These are phyloP conservation scores for Exophiala sp. DNA, from an alignment of 2,329 filamentous ascomycete genomes.

Conservation along the genomic window DNA sequence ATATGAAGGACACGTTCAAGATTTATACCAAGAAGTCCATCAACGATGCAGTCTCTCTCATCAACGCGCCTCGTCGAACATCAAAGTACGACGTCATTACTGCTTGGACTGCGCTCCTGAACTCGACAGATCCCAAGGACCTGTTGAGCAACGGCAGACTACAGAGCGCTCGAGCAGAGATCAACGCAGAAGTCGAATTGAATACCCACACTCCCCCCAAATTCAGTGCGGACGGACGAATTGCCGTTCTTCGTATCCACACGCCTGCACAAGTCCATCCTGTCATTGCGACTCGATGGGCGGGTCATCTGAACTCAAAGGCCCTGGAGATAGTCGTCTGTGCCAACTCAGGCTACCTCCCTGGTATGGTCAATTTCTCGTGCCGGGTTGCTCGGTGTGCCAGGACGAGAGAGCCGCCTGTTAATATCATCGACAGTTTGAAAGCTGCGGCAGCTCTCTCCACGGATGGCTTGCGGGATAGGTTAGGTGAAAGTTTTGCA, in stretches of 20 bases:
- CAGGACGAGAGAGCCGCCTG: slow-evolving; percentile 46
- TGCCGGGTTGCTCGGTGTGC: slow-evolving; percentile 57
- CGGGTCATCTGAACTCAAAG: slow-evolving; percentile 53
- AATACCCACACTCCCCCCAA: slow-evolving; percentile 58
- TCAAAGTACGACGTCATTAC: slow-evolving; percentile 54
- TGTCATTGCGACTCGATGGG: slow-evolving; percentile 62
- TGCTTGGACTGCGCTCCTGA: slow-evolving; percentile 55
- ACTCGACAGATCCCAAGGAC: slow-evolving; percentile 47
- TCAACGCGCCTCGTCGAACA: slow-evolving; percentile 61
- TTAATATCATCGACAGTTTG: slow-evolving; percentile 58
- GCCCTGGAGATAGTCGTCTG: slow-evolving; percentile 59
- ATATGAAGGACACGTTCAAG: slow-evolving; percentile 58
- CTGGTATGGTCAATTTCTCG: slow-evolving; percentile 60
- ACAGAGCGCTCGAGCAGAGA: slow-evolving; percentile 51
- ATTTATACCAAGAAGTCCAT: slow-evolving; percentile 55
- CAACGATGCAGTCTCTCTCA: slow-evolving; percentile 57
- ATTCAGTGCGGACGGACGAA: slow-evolving; percentile 56
- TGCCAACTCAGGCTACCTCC: slow-evolving; percentile 61
- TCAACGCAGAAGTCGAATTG: slow-evolving; percentile 56
- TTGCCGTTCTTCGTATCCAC: slow-evolving; percentile 58
- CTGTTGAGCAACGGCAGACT: slow-evolving; percentile 48
- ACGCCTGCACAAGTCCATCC: slow-evolving; percentile 60
- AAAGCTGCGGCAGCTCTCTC: slow-evolving; percentile 46
- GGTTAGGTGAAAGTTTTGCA: slow-evolving; percentile 59
- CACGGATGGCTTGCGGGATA: slow-evolving; percentile 39